Base-by-base conservation (phyloP, 2,329 filamentous ascomycete genomes). In the Penicillium janthinellum region DNA sequence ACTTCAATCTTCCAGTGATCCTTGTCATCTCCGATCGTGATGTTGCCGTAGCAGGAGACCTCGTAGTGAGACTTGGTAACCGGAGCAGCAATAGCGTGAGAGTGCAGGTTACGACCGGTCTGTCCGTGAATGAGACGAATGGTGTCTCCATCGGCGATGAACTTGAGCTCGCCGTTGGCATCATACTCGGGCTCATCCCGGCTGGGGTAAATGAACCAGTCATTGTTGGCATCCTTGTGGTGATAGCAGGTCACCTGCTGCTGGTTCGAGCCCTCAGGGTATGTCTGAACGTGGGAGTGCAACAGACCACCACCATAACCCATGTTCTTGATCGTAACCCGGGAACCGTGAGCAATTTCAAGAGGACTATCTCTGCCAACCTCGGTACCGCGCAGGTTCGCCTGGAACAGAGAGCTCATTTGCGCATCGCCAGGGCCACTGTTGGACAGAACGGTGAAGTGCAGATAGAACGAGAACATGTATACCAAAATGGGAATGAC, bases 241-340 rank as follows among this genome's bases (percentile, higher is more conserved):
- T 99, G 95, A 79, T 99, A 99, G 83, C 96, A 99, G 64, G 95
- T 99, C 63, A 99, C 89, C 77, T 99, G 95, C 78, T 99, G 96
- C 79, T 99, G 95, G 54, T 81, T 81, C 39, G 95, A 98, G 35
- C 94, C 95, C 73, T 97, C 93, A 0, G 94, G 94, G 75, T 92
- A 98, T 8, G 92, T 97, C 79, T 98, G 94, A 63, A 97, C 86
- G 82, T 98, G 95, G 44, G 93, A 97, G 79, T 98, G 94, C 48
- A 98, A 88, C 38, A 99, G 87, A 75, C 95, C 95, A 73, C 95
- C 95, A 61, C 95, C 95, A 71, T 99, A 99, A 35, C 95, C 95
- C 95, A 98, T 99, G 77, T 99, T 99, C 84, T 99, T 99, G 67
- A 99, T 82, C 0, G 95, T 99, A 8, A 90, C 90, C 60, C 90